Base-by-base conservation (phyloP, 2,329 filamentous ascomycete species). In the Pseudogymnoascus sp. region DNA sequence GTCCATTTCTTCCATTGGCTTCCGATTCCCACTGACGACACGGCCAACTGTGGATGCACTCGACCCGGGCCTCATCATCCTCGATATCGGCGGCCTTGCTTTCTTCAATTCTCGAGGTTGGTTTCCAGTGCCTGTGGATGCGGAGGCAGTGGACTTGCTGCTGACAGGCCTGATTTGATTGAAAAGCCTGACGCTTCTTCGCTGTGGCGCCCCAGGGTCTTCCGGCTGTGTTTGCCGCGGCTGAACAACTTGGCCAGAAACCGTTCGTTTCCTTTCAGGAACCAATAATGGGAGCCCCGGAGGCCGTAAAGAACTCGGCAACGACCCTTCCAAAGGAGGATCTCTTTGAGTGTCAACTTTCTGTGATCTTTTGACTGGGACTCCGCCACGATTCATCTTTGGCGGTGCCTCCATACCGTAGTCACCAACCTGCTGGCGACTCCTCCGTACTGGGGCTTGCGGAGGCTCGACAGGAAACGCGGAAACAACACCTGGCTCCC, bases 1-100 rank as follows among this genome's bases (percentile, higher is more conserved):
- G 60, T 92, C 88, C 75, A 85, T 82, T 62, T 87, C 83, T 58
- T 88, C 81, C 55, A 85, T 82, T 2, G 85, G 85, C 71, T 94
- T 96, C 61, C 92, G 82, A 71, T 94, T 96, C 19, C 91, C 92
- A 71, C 91, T 96, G 45, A 96, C 90, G 60, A 92, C 89, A 67
- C 92, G 83, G 15, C 90, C 90, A 37, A 95, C 89, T 59, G 82
- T 90, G 3, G 88, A 83, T 13, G 82, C 77, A 62, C 84, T 84
- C 12, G 86, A 77, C 73, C 82, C 76, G 74, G 87, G 74, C 74
- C 87, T 79, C 77, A 92, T 67, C 73, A 86, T 73, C 74, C 86
- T 69, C 48, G 82, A 82, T 60, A 85, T 79, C 3, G 85, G 88
- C 64, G 89, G 88, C 68, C 87, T 90, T 64, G 88, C 87, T 76